phyloP scores from a whole-genome alignment of 306 rosid genomes.

The Leucaena leucocephala region DNA sequence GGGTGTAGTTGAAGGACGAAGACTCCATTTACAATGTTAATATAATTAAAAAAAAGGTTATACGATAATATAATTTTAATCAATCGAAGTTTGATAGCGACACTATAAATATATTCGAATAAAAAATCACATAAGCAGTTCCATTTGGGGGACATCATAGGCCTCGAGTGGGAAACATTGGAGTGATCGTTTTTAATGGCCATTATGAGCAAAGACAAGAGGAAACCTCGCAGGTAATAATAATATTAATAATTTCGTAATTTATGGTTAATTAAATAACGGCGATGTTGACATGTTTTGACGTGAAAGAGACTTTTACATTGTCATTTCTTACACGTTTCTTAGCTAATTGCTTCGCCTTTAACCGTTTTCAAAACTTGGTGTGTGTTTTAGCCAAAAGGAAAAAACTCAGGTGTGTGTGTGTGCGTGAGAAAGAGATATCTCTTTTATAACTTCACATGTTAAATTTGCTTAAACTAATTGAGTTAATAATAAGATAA shows the following conservation, averaged over 20 bases:
- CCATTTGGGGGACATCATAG: slow-evolving; percentile 18
- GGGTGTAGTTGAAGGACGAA: slow-evolving; percentile 33
- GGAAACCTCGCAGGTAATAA: background rate
- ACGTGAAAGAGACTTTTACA: slow-evolving; percentile 32
- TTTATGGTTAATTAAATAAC: slow-evolving; percentile 7
- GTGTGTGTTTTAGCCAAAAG: background rate
- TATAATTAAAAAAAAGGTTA: slow-evolving; percentile 5
- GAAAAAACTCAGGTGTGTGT: background rate
- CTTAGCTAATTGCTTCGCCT: background rate
- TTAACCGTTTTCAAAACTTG: slow-evolving; percentile 14
- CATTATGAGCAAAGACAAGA: slow-evolving; percentile 27
- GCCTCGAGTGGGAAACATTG: slow-evolving; percentile 40
- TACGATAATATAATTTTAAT: slow-evolving; percentile 26
- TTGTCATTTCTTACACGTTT: background rate
- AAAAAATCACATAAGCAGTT: slow-evolving; percentile 28
- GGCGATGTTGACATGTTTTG: slow-evolving; percentile 15
- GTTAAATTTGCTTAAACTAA: too few species aligned
- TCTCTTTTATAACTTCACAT: too few species aligned
- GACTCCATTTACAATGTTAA: slow-evolving; percentile 32
- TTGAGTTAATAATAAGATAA: too few species aligned
- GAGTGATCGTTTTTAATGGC: background rate
- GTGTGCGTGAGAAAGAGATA: background rate
- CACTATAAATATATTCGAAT: slow-evolving; percentile 16
- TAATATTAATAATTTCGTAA: too few species aligned
- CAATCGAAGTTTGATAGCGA: slow-evolving; percentile 43